These are phyloP conservation scores for Backusella tarrabulga DNA, from an alignment of 192 early-diverging fungal genomes.

Conservation along the genomic window DNA sequence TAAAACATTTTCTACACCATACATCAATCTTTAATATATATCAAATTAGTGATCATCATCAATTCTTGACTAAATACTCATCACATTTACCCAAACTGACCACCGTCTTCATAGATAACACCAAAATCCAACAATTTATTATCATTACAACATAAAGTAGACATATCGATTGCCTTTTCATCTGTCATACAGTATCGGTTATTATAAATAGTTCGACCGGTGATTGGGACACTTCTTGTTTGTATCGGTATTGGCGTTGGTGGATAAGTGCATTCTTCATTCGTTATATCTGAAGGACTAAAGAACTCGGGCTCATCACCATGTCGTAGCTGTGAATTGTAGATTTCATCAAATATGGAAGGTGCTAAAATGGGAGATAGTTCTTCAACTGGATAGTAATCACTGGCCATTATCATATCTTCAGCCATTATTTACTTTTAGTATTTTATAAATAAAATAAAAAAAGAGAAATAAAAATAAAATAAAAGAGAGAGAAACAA, in stretches of 20 bases:
- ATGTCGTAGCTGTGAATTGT: neutral
- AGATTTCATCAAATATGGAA: conserved; percentile 1
- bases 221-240: neutral
- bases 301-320: neutral
- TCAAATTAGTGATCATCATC: neutral
- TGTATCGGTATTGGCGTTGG: neutral
- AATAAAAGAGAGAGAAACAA: neutral
- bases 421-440: neutral
- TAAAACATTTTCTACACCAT: conserved; percentile 17
- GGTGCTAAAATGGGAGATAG: neutral
- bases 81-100: neutral
- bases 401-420: neutral
- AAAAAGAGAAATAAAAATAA: neutral
- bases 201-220: neutral
- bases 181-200: neutral
- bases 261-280: neutral
- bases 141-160: neutral
- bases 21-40: neutral
- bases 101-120: neutral
- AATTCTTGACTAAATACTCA: neutral
- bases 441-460: neutral
- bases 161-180: neutral
- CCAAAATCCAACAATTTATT: neutral
- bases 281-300: neutral
- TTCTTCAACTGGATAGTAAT: neutral